phyloP scores from a whole-genome alignment of 176 grass and related monocot species.

The Cocos nucifera region DNA sequence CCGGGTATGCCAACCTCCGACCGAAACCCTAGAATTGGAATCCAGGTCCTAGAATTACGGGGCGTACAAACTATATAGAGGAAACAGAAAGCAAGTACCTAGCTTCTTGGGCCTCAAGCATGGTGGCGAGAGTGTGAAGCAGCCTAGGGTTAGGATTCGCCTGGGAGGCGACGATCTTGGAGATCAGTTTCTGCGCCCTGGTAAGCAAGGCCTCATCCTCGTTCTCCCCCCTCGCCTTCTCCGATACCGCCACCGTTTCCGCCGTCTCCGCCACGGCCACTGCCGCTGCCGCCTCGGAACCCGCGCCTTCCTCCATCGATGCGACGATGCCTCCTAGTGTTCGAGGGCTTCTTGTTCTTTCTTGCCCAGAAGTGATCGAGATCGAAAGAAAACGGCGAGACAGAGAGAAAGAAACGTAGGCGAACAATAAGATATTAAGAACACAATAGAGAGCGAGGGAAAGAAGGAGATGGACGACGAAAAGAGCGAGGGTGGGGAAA shows the following conservation, averaged over 20 bases:
- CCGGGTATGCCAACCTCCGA: too few species aligned
- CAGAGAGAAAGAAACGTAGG: too few species aligned
- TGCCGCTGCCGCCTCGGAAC: background rate
- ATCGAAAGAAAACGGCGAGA: too few species aligned
- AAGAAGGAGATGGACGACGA: too few species aligned
- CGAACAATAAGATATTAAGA: too few species aligned
- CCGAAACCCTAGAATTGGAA: background rate
- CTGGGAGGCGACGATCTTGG: conserved; percentile 47
- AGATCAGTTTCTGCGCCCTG: conserved; percentile 45
- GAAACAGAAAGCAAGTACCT: conserved; percentile 21
- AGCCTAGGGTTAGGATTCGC: conserved; percentile 63
- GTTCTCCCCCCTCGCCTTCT: conserved; percentile 11
- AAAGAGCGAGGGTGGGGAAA: too few species aligned
- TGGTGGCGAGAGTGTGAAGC: conserved; percentile 77
- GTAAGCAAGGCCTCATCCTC: conserved; percentile 46
- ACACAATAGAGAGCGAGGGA: too few species aligned
- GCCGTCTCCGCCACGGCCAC: background rate
- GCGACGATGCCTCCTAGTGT: too few species aligned
- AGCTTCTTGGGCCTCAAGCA: conserved; percentile 67
- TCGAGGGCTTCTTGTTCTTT: too few species aligned
- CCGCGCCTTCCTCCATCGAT: background rate
- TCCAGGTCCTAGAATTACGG: background rate
- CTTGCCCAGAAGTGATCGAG: too few species aligned
- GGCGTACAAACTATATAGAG: background rate
- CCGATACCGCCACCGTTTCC: background rate